Percentiles rank a stretch among this genome's conserved stretches.
These are phyloP conservation scores for Diaporthe ilicicola DNA, from an alignment of 2,329 filamentous ascomycete genomes.

Conservation along the genomic window DNA sequence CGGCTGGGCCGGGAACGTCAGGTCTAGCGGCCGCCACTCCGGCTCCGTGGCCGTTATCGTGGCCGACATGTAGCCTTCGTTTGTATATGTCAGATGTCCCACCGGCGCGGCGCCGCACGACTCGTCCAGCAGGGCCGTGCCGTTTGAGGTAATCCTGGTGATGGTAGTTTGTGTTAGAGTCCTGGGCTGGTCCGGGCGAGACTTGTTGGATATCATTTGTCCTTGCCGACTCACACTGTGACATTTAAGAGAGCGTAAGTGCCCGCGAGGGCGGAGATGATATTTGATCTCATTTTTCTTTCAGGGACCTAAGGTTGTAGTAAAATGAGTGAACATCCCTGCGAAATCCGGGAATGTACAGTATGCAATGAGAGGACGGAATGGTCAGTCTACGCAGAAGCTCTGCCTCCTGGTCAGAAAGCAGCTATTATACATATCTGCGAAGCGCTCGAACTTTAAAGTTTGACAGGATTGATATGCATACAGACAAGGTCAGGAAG, in stretches of 20 bases:
- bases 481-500: neutral
- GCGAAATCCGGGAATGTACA: neutral
- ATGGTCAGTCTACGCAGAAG: neutral
- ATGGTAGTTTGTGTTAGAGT: neutral
- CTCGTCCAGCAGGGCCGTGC: slow-evolving; percentile 32
- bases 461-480: neutral
- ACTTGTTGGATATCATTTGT: neutral
- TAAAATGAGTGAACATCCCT: neutral
- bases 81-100: slow-evolving; percentile 40
- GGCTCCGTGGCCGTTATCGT: slow-evolving; percentile 40
- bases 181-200: neutral
- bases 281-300: neutral
- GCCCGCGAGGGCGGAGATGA: slow-evolving; percentile 20
- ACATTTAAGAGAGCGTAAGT: slow-evolving; percentile 19
- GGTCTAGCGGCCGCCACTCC: slow-evolving; percentile 37
- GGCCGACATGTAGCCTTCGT: slow-evolving; percentile 40
- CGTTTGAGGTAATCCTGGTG: slow-evolving; percentile 22
- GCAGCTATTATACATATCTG: neutral
- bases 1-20: slow-evolving; percentile 37
- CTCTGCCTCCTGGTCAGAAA: neutral
- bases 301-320: neutral
- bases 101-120: slow-evolving; percentile 36
- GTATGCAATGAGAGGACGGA: no score
- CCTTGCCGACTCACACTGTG: neutral
- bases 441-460: neutral